Conservation (phyloP, 2,329 filamentous ascomycete genomes). For the Chaetothyriales sp. region DNA sequence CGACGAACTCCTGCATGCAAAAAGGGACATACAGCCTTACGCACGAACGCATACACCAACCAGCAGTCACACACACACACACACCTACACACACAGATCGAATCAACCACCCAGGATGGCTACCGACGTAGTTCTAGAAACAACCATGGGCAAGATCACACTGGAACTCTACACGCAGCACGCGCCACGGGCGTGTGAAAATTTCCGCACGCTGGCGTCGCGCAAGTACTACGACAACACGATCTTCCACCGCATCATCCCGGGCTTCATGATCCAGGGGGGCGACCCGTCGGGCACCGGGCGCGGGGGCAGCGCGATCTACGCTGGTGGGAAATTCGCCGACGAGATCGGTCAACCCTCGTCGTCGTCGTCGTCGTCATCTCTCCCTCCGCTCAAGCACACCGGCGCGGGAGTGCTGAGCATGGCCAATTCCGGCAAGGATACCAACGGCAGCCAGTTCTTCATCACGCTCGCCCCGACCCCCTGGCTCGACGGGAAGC, state of each 20-base stretch:
- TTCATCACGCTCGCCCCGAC: conserved; percentile 90
- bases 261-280: conserved; percentile 90
- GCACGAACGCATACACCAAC: neutral
- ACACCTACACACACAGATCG: too few species aligned
- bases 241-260: conserved; percentile 87
- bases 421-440: conserved; percentile 89
- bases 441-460: conserved; percentile 92
- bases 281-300: conserved; percentile 91
- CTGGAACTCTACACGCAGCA: conserved; percentile 83
- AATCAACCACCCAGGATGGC: too few species aligned
- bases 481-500: conserved; percentile 92
- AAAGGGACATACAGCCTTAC: too few species aligned
- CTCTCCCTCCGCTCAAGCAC: conserved; percentile 58
- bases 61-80: too few species aligned
- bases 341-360: too few species aligned
- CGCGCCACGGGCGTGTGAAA: conserved; percentile 74
- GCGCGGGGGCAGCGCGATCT: conserved; percentile 75
- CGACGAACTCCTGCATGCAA: too few species aligned
- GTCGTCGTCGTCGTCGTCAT: too few species aligned
- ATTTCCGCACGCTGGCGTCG: conserved; percentile 66
- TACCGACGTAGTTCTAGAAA: conserved; percentile 66
- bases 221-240: conserved; percentile 79
- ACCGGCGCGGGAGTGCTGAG: conserved; percentile 84
- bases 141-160: conserved; percentile 70
- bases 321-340: conserved; percentile 70